Base-by-base conservation (phyloP, 768 basidiomycete genomes). In the Tubosaeta sp. region DNA sequence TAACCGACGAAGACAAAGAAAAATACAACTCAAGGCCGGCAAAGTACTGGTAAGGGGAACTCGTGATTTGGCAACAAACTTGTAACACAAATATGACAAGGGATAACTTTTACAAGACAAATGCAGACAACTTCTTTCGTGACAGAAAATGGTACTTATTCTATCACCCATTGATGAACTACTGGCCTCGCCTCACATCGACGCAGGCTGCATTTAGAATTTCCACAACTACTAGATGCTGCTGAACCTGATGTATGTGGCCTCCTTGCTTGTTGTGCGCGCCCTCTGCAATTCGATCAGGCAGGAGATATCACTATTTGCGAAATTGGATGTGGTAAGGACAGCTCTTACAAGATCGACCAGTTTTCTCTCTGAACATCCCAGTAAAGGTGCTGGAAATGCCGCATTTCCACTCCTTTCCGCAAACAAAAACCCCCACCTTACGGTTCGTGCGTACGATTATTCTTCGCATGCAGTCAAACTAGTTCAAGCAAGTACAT, bases 41-140 rank as follows among this genome's bases (percentile, higher is more conserved):
- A 1, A 81, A 75, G 51, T 77, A 86, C 58, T 91, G 89, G 89
- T 88, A 55, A 49, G 48, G n/a, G 46, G 72, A 34, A 12, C 41
- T 18, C 7, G 22, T 13, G 24, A 38, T 62, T 67, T 58, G n/a
- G 53, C 68, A 70, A 59, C 60, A 70, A 49, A 54, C 57, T 55
- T 41, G 31, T 59, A 25, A 65, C 55, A 69, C 7, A 60, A 11
- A 61, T 6, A 51, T 54, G 6, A 70, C 57, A 61, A 96, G 94
- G 94, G 90, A 98, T 64, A 83, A 84, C 49, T 97, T 98, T 61
- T 98, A 99, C 76, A 86, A 87, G 60, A 77, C 76, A 47, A 94
- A 95, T 55, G 75, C 81, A 19, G 79, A 72, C 62, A 94, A 94
- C 58, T 98, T 99, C 71, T 99, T 98, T 74, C 86, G 90, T 35